These are phyloP conservation scores for Yarrowia phangngaensis DNA, from an alignment of 805 yeast species.

Conservation along the genomic window DNA sequence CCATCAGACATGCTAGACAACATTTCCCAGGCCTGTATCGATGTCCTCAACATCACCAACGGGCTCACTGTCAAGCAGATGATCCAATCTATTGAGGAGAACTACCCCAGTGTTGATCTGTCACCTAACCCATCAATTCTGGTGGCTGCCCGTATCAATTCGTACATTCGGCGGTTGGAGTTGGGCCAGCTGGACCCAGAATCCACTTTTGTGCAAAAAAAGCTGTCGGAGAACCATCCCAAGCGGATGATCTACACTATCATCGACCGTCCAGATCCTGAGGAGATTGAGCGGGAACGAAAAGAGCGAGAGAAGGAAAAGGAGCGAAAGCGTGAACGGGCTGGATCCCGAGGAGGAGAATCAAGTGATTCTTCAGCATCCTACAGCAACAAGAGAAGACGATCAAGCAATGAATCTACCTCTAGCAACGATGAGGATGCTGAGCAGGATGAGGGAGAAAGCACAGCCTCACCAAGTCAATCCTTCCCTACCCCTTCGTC, in stretches of 20 bases:
- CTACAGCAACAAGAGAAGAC: slow-evolving; percentile 2
- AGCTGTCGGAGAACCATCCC: slow-evolving; percentile 27
- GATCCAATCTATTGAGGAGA: slow-evolving; percentile 20
- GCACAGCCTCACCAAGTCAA: not conserved
- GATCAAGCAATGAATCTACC: slow-evolving; percentile 1
- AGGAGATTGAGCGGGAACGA: slow-evolving; percentile 16
- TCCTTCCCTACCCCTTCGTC: slow-evolving; percentile 15
- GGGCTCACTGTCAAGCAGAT: slow-evolving; percentile 26
- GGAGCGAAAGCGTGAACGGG: slow-evolving; percentile 22
- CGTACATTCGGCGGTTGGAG: slow-evolving; percentile 23
- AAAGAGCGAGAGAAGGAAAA: slow-evolving; percentile 23
- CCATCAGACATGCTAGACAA: slow-evolving; percentile 13
- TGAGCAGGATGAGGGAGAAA: slow-evolving; percentile 14
- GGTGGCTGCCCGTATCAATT: slow-evolving; percentile 27
- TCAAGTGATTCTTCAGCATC: not conserved
- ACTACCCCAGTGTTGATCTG: slow-evolving; percentile 18
- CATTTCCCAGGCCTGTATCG: slow-evolving; percentile 23
- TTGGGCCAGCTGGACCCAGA: slow-evolving; percentile 20
- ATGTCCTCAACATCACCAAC: slow-evolving; percentile 15
- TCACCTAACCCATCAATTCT: slow-evolving; percentile 23
- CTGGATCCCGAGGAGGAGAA: slow-evolving; percentile 4
- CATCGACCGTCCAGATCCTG: slow-evolving; percentile 16
- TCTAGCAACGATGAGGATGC: slow-evolving; percentile 8
- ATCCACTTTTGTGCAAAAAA: slow-evolving; percentile 21
- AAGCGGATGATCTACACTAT: slow-evolving; percentile 27